Percentiles rank a stretch among this genome's conserved stretches.
These are phyloP conservation scores for Terfezia claveryi DNA, from an alignment of 495 filamentous ascomycete genomes.

Conservation along the genomic window DNA sequence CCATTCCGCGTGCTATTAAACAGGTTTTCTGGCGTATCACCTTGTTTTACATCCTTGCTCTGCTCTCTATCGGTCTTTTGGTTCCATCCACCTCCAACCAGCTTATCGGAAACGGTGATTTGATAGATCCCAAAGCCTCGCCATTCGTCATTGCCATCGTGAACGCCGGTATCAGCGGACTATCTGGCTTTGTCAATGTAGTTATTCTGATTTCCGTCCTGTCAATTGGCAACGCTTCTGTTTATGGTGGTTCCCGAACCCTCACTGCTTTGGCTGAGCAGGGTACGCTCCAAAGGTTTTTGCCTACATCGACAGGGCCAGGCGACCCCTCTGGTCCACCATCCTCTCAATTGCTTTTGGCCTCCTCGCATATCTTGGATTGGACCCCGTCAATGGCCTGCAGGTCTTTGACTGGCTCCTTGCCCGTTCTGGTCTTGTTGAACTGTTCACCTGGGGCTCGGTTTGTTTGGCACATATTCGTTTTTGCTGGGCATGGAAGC, in stretches of 20 bases:
- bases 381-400: slow-evolving; percentile 32
- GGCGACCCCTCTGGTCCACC: slow-evolving; percentile 43
- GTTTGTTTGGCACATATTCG: slow-evolving; percentile 47
- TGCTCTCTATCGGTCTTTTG: slow-evolving; percentile 47
- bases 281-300: slow-evolving; percentile 43
- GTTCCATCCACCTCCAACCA: slow-evolving; percentile 28
- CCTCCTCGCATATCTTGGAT: slow-evolving; percentile 43
- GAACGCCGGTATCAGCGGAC: slow-evolving; percentile 31
- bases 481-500: slow-evolving; percentile 34
- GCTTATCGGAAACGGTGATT: slow-evolving; percentile 27
- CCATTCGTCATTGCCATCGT: slow-evolving; percentile 41
- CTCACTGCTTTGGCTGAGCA: slow-evolving; percentile 44
- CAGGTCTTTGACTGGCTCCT: slow-evolving; percentile 28
- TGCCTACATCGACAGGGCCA: slow-evolving; percentile 37
- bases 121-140: slow-evolving; percentile 20
- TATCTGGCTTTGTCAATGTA: slow-evolving; percentile 46
- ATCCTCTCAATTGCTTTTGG: slow-evolving; percentile 41
- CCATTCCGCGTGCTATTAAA: slow-evolving; percentile 47
- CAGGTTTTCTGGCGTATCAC: slow-evolving; percentile 58
- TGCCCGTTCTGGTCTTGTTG: slow-evolving; percentile 34
- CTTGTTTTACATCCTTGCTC: slow-evolving; percentile 49
- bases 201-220: slow-evolving; percentile 48
- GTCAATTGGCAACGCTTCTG: slow-evolving; percentile 44
- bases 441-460: slow-evolving; percentile 44
- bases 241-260: slow-evolving; percentile 46